A percentile compares a stretch with the other conserved stretches of the same genome.
Evolutionary conservation across 306 rosid genomes (phyloP).

Genomic region (Biancaea sappan): DNA sequence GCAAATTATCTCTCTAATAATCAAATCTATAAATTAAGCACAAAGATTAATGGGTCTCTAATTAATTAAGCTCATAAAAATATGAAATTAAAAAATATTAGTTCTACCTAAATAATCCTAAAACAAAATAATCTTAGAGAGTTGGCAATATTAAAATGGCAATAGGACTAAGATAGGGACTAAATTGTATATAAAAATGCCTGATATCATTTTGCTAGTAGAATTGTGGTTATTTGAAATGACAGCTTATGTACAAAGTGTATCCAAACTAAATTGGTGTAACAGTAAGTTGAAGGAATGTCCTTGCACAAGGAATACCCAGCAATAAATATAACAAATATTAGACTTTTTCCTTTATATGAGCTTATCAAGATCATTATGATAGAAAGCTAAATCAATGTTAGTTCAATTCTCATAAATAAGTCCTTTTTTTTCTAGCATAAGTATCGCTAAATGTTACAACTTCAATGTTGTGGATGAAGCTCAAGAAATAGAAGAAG

Average conservation of each 20-base stretch:
- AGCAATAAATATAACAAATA: constrained; percentile 13
- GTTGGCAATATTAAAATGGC: no score
- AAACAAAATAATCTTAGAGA: no score
- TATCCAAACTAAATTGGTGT: background rate
- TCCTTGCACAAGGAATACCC: background rate
- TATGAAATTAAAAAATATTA: no score
- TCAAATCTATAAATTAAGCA: no score
- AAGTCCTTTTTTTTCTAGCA: constrained; percentile 10
- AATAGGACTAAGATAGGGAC: no score
- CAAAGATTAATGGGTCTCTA: no score
- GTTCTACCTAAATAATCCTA: no score
- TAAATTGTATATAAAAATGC: no score
- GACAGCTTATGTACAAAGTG: constrained; percentile 1
- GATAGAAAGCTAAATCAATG: constrained; percentile 21
- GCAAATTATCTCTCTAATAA: no score
- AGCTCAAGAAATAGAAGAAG: constrained; percentile 43
- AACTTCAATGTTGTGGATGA: background rate
- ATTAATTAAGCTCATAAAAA: no score
- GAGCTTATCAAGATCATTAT: constrained; percentile 12
- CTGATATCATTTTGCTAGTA: no score
- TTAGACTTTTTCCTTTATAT: constrained; percentile 5
- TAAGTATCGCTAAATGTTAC: constrained; percentile 1
- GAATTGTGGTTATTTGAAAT: background rate
- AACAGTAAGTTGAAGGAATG: background rate
- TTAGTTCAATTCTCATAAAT: constrained; percentile 10